A percentile compares a stretch with the other conserved stretches of the same genome.
phyloP scores from a whole-genome alignment of 345 rosid genomes.

The Acer saccharum region DNA sequence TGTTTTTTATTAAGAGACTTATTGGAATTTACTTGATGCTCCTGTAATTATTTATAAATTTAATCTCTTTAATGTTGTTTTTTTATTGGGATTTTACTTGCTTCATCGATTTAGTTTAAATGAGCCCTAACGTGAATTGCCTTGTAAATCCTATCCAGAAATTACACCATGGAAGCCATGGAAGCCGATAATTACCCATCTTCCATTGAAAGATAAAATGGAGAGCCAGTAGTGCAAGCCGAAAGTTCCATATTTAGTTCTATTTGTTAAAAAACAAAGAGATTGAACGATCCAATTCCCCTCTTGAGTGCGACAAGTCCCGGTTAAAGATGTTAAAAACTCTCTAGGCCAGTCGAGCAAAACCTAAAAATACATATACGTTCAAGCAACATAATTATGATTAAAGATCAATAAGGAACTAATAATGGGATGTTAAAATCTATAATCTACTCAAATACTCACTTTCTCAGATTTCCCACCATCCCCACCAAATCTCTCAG shows the following conservation, averaged over 20 bases:
- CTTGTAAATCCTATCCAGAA: too few relatives aligned
- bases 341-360: neutral
- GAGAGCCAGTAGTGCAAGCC: neutral
- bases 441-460: neutral
- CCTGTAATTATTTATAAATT: too few relatives aligned
- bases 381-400: neutral
- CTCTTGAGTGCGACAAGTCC: too few relatives aligned
- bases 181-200: neutral
- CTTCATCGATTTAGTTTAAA: too few relatives aligned
- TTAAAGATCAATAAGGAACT: neutral
- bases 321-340: neutral
- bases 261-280: neutral
- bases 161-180: neutral
- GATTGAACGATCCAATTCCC: neutral
- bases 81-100: too few relatives aligned
- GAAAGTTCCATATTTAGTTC: neutral
- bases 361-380: neutral
- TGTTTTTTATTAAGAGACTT: too few relatives aligned
- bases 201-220: neutral
- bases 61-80: too few relatives aligned
- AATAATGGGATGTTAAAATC: neutral
- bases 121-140: too few relatives aligned
- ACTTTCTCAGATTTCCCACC: neutral
- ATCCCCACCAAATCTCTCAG: neutral
- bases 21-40: too few relatives aligned